These are phyloP conservation scores for Schwanniomyces polymorphus DNA, from an alignment of 805 yeast genomes.

Conservation along the genomic window DNA sequence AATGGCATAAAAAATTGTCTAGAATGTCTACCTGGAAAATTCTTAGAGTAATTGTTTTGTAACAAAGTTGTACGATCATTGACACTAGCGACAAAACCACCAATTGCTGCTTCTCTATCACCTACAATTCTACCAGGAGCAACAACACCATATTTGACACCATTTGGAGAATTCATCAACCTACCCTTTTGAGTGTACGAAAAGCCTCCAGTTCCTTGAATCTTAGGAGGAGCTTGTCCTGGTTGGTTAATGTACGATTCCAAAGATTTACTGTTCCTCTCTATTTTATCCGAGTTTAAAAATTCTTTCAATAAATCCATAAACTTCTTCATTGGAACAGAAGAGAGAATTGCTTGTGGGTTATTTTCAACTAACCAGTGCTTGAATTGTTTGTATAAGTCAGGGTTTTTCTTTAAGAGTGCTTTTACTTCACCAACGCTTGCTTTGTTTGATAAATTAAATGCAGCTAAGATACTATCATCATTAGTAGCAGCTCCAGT, in stretches of 20 bases:
- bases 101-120: slow-evolving; percentile 53
- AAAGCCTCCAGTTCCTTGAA: slow-evolving; percentile 76
- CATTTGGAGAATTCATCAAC: slow-evolving; percentile 68
- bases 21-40: slow-evolving; percentile 40
- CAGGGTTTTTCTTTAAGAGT: slow-evolving; percentile 41
- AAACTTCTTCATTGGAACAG: slow-evolving; percentile 19
- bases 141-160: slow-evolving; percentile 52
- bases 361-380: slow-evolving; percentile 52
- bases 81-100: slow-evolving; percentile 40
- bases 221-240: slow-evolving; percentile 16
- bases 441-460: slow-evolving; percentile 30
- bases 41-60: slow-evolving; percentile 39
- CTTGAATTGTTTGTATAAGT: slow-evolving; percentile 52
- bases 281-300: slow-evolving; percentile 21
- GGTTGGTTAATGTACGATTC: slow-evolving; percentile 21
- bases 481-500: slow-evolving; percentile 13
- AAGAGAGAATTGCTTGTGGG: slow-evolving; percentile 36
- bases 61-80: slow-evolving; percentile 36
- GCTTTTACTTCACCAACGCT: slow-evolving; percentile 26
- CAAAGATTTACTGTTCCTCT: slow-evolving; percentile 19
- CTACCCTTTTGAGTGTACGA: slow-evolving; percentile 70
- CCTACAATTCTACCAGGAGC: slow-evolving; percentile 69
- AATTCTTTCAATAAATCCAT: slow-evolving; percentile 33
- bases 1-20: slow-evolving; percentile 46
- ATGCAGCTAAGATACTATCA: slow-evolving; percentile 29